A percentile compares a stretch with the other conserved stretches of the same genome.
These are phyloP conservation scores for Claviceps cyperi DNA, from an alignment of 2,329 filamentous ascomycete species.

Conservation along the genomic window DNA sequence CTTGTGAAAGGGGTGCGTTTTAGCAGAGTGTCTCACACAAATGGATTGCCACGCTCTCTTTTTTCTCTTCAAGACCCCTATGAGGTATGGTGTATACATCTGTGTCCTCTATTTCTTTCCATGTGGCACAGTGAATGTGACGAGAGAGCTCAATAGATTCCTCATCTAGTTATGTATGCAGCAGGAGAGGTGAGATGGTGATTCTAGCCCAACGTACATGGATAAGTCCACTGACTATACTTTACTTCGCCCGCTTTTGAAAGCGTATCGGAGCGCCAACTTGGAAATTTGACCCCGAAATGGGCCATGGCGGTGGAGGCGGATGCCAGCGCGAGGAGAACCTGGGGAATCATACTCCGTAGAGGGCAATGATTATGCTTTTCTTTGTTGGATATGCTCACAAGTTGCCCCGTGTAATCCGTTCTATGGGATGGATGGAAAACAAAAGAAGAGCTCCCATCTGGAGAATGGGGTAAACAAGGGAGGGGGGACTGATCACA, in stretches of 20 bases:
- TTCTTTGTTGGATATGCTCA: too few species aligned
- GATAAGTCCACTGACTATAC: conserved; percentile 35
- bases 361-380: too few species aligned
- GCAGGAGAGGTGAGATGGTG: too few species aligned
- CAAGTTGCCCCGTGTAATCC: too few species aligned
- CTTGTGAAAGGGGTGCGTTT: conserved; percentile 14
- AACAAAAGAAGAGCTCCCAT: too few species aligned
- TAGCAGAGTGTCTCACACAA: background rate
- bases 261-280: conserved; percentile 35
- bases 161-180: too few species aligned
- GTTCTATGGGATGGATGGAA: too few species aligned
- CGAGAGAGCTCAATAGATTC: too few species aligned
- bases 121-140: background rate
- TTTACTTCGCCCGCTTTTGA: conserved; percentile 18
- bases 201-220: conserved; percentile 25
- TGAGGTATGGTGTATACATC: background rate
- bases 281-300: conserved; percentile 32
- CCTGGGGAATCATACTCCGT: too few species aligned
- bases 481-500: too few species aligned
- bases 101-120: background rate
- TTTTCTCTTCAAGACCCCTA: background rate
- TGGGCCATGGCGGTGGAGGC: conserved; percentile 29
- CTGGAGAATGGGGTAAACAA: too few species aligned
- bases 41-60: background rate
- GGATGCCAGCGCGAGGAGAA: conserved; percentile 20